These are phyloP conservation scores for Hyaloscypha finlandica DNA, from an alignment of 495 filamentous ascomycete genomes.

Conservation along the genomic window DNA sequence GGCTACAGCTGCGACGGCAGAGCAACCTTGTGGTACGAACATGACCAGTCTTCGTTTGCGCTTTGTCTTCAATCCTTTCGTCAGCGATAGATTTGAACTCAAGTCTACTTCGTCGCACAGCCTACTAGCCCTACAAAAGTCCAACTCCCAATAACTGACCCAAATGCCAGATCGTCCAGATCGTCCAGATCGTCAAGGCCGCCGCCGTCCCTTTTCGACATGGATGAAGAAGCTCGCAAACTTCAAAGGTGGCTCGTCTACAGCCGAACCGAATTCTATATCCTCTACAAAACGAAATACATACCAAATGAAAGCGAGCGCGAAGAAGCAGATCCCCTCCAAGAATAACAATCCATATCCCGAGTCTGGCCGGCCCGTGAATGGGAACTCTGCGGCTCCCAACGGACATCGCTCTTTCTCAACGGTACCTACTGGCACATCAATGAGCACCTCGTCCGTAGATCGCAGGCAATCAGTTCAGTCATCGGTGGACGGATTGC, in stretches of 20 bases:
- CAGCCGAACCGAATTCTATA: constrained; percentile 31
- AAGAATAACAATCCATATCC: constrained; percentile 86
- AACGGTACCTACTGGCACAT: constrained; percentile 43
- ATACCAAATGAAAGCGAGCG: constrained; percentile 36
- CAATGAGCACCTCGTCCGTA: constrained; percentile 41
- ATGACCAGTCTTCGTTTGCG: constrained; percentile 13
- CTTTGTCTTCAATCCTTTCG: constrained; percentile 10
- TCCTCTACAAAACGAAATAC: constrained; percentile 31
- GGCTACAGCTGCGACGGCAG: constrained; percentile 68
- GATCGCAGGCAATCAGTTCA: constrained; percentile 55
- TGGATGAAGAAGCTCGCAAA: constrained; percentile 95
- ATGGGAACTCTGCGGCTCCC: constrained; percentile 37
- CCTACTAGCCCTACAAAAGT: constrained; percentile 10
- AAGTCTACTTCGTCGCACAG: constrained; percentile 21
- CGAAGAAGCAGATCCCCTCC: constrained; percentile 40
- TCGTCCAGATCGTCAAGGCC: constrained; percentile 48
- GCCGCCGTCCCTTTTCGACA: constrained; percentile 83
- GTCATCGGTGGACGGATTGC: constrained; percentile 58
- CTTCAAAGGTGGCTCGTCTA: constrained; percentile 61
- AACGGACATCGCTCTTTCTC: constrained; percentile 63
- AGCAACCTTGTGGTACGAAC: constrained; percentile 64
- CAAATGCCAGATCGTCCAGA: constrained; percentile 31
- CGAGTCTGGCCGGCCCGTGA: constrained; percentile 53
- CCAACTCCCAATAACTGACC: constrained; percentile 20
- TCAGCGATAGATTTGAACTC: constrained; percentile 17